Evolutionary conservation across 352 stramenopile species (phyloP), one percentile per base, ranked within the genome.

Genomic region (Phytophthora crassamura): DNA sequence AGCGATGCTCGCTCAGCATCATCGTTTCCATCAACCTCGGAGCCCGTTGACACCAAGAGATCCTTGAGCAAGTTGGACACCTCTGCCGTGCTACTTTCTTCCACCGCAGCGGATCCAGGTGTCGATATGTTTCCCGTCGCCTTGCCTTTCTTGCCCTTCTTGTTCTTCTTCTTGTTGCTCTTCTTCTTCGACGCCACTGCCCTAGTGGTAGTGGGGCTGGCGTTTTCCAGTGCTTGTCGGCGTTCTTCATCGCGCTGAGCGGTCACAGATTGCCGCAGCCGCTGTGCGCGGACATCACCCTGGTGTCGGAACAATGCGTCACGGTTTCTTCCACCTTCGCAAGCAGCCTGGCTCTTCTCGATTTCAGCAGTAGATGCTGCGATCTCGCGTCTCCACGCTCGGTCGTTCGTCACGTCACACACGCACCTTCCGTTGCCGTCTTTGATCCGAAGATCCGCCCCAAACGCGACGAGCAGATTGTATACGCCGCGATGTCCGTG

Each of bases 341-440:
- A 49, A 41, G 16, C 25, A 9, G 15, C 42, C 7, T 56, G 35
- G 16, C 43, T 53, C 49, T 35, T 73, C 57, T 54, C 34, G 41
- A 20, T 65, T 20, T 51, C 67, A 57, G 20, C 48, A 36, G 38
- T 60, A 1, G 14, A 63, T 33, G 20, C 40, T 46, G 15, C 63
- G 45, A 68, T 61, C 41, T 67, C 34, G 11, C 43, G 34, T 9
- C n/a, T 25, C 59, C 59, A 61, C 5, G 36, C 18, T 14, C 18
- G 36, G 46, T 67, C 43, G 28, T 36, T 18, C 36, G 59, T 57
- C 33, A 74, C 32, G 16, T 69, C 65, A 42, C 49, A 60, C n/a
- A 68, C 25, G 18, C 34, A 40, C 25, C 18, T 36, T 0, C 56
- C 61, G 0, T 51, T 28, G 0, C 33, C 56, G 22, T 61, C 48